Evolutionary conservation across 2,329 filamentous ascomycete genomes (phyloP).

Genomic region (Fusarium tanahbumbuense): DNA sequence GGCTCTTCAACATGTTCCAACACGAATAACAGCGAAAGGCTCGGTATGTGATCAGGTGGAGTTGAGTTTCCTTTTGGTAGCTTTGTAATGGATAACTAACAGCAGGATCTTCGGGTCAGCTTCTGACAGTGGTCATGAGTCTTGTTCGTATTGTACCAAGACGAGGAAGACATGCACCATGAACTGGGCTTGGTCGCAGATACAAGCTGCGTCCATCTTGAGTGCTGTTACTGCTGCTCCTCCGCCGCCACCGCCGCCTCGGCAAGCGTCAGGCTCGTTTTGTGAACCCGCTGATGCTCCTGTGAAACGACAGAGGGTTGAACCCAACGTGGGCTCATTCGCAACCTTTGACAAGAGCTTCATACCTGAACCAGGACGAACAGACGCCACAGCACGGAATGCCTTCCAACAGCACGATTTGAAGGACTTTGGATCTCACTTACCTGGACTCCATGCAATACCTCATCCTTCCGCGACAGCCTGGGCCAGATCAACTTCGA

Average conservation of each 20-base stretch:
- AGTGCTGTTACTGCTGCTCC: conserved; percentile 13
- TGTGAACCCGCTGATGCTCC: neutral
- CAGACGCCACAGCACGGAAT: neutral
- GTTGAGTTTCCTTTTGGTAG: neutral
- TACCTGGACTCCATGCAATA: neutral
- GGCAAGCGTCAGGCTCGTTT: neutral
- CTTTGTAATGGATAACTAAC: neutral
- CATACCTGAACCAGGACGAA: neutral
- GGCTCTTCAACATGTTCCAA: conserved; percentile 1
- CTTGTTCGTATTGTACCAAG: conserved; percentile 50
- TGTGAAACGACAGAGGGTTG: conserved; percentile 20
- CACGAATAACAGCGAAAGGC: conserved; percentile 12
- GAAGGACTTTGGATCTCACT: neutral
- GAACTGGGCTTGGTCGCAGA: conserved; percentile 40
- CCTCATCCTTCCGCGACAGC: neutral
- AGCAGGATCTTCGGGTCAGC: neutral
- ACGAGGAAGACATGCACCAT: conserved; percentile 49
- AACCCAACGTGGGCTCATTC: neutral
- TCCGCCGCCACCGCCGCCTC: neutral
- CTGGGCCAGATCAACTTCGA: neutral
- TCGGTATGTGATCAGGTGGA: conserved; percentile 23
- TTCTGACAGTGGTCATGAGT: neutral
- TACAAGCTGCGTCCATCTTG: conserved; percentile 24
- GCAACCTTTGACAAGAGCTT: neutral
- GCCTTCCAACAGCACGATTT: neutral